These are phyloP conservation scores for Didymella glomerata DNA, from an alignment of 2,329 filamentous ascomycete genomes.

Conservation along the genomic window DNA sequence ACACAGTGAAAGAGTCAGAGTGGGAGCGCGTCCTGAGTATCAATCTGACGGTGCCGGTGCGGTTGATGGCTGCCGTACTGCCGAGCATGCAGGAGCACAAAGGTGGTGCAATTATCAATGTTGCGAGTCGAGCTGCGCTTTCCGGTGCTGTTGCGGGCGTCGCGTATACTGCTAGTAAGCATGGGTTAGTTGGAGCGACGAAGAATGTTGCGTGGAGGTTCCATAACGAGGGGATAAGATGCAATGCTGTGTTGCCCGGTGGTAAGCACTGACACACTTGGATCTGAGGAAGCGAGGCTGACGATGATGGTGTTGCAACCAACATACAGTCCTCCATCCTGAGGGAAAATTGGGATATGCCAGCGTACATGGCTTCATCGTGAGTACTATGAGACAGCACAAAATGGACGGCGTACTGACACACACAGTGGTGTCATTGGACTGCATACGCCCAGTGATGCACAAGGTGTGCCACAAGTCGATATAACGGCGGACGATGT, in stretches of 20 bases:
- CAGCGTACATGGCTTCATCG: conserved; percentile 34
- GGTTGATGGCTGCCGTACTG: conserved; percentile 57
- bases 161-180: conserved; percentile 58
- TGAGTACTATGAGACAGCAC: conserved; percentile 6
- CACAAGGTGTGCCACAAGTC: conserved; percentile 32
- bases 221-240: conserved; percentile 56
- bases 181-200: conserved; percentile 57
- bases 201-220: conserved; percentile 60
- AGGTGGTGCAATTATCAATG: conserved; percentile 56
- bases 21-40: conserved; percentile 55
- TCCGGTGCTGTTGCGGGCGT: conserved; percentile 55
- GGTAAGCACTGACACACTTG: conserved; percentile 27
- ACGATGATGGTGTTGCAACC: conserved; percentile 4
- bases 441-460: conserved; percentile 8
- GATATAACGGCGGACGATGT: conserved; percentile 35
- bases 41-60: conserved; percentile 57
- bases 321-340: conserved; percentile 36
- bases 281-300: background rate
- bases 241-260: conserved; percentile 57
- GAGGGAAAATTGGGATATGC: conserved; percentile 33
- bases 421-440: background rate
- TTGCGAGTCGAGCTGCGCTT: conserved; percentile 40
- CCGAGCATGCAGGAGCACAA: conserved; percentile 53
- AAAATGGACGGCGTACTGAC: background rate
- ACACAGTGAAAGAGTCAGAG: conserved; percentile 50